Base-by-base conservation (phyloP, 352 stramenopile genomes). In the Globisporangium abappressorium region DNA sequence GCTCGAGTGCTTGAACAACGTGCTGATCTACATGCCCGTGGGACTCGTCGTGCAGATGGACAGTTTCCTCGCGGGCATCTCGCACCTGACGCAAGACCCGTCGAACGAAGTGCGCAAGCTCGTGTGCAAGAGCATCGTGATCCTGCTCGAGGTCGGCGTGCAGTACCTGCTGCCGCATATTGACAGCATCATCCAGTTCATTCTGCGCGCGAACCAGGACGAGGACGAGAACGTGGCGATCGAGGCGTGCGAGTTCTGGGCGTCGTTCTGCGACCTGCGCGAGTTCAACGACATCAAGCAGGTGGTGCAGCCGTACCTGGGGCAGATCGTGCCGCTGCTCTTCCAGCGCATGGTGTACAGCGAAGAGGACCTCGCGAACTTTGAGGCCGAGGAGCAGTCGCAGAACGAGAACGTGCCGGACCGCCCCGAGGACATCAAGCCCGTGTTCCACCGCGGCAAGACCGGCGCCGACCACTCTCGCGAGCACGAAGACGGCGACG, bases 271-370 rank as follows among this genome's bases (percentile, higher is more conserved):
- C 64, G 89, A 97, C 67, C 80, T 98, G 86, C 70, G 81, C 55
- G 72, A 92, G 71, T 85, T 95, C 74, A 82, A 95, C 86, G 94
- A 98, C 54, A 92, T 98, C 66, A 98, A 98, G 84, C 72, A 83
- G 61, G 83, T 87, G 57, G 72, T 98, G 53, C 80, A 90, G 76
- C 73, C 79, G 36, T 88, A 98, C 68, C 75, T 98, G 59, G 78
- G 78, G 30, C 87, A 97, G 73, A 85, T 99, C 51, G 82, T 99
- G 36, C 94, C 94, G 38, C 74, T 98, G 47, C 78, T 99, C 26
- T 90, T 99, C 61, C 82, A 93, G 64, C 87, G 93, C 57, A 98
- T 98, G 90, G 93, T 99, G 7, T 99, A 99, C 77, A 96, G 90
- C 38, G 82, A 97, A 33, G 95, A 98, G 46, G 91, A 98, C 72